Percentiles rank a stretch among this genome's conserved stretches.
phyloP scores from a whole-genome alignment of 805 yeast genomes.

The Candida xiaguanensis region DNA sequence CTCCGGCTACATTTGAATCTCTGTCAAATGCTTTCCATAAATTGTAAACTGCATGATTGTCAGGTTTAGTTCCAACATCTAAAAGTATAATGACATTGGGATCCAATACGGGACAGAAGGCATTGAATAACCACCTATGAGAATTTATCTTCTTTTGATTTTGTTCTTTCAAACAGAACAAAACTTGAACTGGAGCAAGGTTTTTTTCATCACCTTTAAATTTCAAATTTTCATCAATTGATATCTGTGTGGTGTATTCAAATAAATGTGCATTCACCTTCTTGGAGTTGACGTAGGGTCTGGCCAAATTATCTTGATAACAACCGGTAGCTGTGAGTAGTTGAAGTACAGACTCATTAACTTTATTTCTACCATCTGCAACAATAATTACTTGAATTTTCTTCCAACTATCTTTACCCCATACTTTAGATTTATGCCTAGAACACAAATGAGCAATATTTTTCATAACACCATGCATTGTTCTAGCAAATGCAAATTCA shows the following conservation, averaged over 20 bases:
- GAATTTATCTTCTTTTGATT: slow-evolving; percentile 94
- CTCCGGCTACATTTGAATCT: slow-evolving; percentile 97
- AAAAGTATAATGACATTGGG: slow-evolving; percentile 87
- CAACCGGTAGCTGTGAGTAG: slow-evolving; percentile 92
- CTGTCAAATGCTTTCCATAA: slow-evolving; percentile 96
- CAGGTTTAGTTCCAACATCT: slow-evolving; percentile 99
- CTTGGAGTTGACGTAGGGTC: slow-evolving; percentile 87
- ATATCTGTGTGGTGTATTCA: slow-evolving; percentile 94
- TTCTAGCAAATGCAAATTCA: slow-evolving; percentile 83
- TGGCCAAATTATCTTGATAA: slow-evolving; percentile 95
- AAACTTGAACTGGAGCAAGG: slow-evolving; percentile 89
- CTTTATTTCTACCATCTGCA: slow-evolving; percentile 91
- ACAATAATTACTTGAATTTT: slow-evolving; percentile 89
- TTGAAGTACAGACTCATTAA: slow-evolving; percentile 80
- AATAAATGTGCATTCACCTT: slow-evolving; percentile 91
- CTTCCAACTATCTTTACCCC: slow-evolving; percentile 98
- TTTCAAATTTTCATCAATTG: slow-evolving; percentile 83
- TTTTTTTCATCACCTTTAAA: slow-evolving; percentile 89
- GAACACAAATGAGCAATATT: slow-evolving; percentile 85
- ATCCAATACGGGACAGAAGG: slow-evolving; percentile 84
- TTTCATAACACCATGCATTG: slow-evolving; percentile 90
- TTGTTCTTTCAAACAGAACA: slow-evolving; percentile 88
- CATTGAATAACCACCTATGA: slow-evolving; percentile 96
- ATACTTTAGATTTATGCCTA: slow-evolving; percentile 74
- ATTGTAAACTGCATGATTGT: slow-evolving; percentile 80